These are phyloP conservation scores for Trichoderma sp. DNA, from an alignment of 2,329 filamentous ascomycete genomes.

Conservation along the genomic window DNA sequence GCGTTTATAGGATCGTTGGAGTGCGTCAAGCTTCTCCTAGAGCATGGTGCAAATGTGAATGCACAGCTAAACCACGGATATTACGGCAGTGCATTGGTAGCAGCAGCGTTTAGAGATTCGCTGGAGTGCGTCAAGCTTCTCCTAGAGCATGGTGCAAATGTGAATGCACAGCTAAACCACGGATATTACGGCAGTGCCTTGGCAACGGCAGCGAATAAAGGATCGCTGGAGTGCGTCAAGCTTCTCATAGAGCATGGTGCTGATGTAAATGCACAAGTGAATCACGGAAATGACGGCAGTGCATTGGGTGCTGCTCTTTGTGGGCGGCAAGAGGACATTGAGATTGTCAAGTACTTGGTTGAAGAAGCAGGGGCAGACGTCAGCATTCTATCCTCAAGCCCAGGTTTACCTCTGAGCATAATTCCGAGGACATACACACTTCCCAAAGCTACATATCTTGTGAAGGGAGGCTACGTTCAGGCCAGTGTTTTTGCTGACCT, in stretches of 20 bases:
- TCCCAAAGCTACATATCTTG: not conserved
- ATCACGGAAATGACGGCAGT: too few species aligned
- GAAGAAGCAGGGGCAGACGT: not conserved
- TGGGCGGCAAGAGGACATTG: not conserved
- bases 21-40: not conserved
- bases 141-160: not conserved
- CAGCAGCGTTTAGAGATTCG: not conserved
- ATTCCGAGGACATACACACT: not conserved
- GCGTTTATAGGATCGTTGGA: not conserved
- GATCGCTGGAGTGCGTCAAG: not conserved
- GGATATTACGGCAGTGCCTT: not conserved
- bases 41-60: not conserved
- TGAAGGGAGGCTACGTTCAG: not conserved
- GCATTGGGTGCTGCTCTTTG: not conserved
- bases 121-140: not conserved
- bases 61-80: not conserved
- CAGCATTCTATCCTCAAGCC: not conserved
- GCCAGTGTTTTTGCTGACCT: not conserved
- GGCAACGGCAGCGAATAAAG: not conserved
- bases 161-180: not conserved
- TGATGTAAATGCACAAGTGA: not conserved
- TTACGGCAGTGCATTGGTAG: not conserved
- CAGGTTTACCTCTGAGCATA: rapidly evolving
- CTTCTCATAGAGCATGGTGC: not conserved
- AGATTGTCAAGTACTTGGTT: not conserved